Base-by-base conservation (phyloP, 2,329 filamentous ascomycete genomes). In the Ophiostoma perfectum region DNA sequence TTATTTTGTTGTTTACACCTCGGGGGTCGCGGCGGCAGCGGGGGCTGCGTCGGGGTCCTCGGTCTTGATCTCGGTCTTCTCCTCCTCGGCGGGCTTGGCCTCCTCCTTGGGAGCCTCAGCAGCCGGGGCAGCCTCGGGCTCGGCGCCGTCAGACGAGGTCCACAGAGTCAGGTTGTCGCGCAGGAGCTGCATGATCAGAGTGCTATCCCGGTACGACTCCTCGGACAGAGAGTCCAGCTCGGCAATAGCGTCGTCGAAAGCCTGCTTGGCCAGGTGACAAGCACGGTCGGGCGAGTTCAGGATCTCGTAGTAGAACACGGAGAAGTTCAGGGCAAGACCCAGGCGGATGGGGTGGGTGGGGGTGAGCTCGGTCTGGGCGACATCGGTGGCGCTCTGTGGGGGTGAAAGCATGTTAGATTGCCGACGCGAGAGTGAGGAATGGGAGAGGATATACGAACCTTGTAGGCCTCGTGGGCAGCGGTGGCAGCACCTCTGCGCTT, bases 131-230 rank as follows among this genome's bases (percentile, higher is more conserved):
- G 79, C 82, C 81, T 94, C 91, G 71, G 86, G 84, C 80, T 97
- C 94, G 76, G 84, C 88, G 75, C 87, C 91, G 79, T 97, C 93
- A 70, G 93, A 96, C 75, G 93, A 97, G 75, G 93, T 97, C 93
- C 93, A 97, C 81, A 97, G 90, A 74, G 93, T 97, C 72, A 98
- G 86, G 87, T 97, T 98, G 85, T 97, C 94, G 79, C 94, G 92
- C 80, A 98, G 90, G 72, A 98, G 87, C 86, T 98, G 94, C 94
- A 97, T 98, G 86, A 98, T 97, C 76, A 98, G 88, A 70, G 94
- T 98, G 88, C 93, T 97, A 83, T 98, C 94, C 78, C 93, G 92
- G 90, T 98, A 97, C 70, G 92, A 96, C 85, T 98, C 94, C 85
- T 97, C 94, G 70, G 92, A 96, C 73, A 98, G 86, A 66, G 93